Evolutionary conservation across 352 stramenopile genomes (phyloP).

Genomic region (Phytophthora sp.): DNA sequence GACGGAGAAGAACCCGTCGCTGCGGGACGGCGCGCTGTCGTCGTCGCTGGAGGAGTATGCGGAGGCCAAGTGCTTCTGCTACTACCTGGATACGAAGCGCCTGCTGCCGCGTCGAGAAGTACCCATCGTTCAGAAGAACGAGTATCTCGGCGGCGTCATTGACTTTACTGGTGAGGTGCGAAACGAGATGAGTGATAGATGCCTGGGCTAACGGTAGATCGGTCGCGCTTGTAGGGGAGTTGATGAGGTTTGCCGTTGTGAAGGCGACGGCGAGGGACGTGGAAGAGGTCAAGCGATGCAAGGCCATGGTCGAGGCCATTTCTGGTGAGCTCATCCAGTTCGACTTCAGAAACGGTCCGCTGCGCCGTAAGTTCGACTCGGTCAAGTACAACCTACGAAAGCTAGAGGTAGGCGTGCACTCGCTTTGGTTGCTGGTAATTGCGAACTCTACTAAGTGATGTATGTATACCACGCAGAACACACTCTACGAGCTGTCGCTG

Average conservation of each 20-base stretch:
- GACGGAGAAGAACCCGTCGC: constrained; percentile 78
- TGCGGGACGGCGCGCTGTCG: constrained; percentile 84
- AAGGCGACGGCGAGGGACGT: constrained; percentile 90
- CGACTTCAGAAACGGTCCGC: constrained; percentile 93
- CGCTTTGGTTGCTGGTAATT: too few relatives aligned
- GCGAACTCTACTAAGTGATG: too few relatives aligned
- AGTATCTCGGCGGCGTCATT: constrained; percentile 95
- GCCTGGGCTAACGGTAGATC: too few relatives aligned
- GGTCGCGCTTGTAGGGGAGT: constrained; percentile 58
- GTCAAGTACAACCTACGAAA: constrained; percentile 96
- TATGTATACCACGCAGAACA: too few relatives aligned
- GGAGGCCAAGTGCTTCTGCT: constrained; percentile 92
- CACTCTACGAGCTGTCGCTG: constrained; percentile 94
- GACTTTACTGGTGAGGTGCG: constrained; percentile 90
- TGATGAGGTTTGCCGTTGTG: constrained; percentile 89
- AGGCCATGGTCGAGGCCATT: constrained; percentile 87
- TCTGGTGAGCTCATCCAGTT: constrained; percentile 93
- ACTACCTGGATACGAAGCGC: constrained; percentile 77
- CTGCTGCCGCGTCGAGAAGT: constrained; percentile 65
- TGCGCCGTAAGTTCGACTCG: constrained; percentile 94
- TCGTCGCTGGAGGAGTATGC: constrained; percentile 94
- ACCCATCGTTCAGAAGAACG: constrained; percentile 70
- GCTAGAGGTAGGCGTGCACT: constrained; percentile 68
- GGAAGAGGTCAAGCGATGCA: constrained; percentile 77
- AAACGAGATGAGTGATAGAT: neutral